Evolutionary conservation across 2,329 filamentous ascomycete species (phyloP).

Genomic region (Dactylella cylindrospora): DNA sequence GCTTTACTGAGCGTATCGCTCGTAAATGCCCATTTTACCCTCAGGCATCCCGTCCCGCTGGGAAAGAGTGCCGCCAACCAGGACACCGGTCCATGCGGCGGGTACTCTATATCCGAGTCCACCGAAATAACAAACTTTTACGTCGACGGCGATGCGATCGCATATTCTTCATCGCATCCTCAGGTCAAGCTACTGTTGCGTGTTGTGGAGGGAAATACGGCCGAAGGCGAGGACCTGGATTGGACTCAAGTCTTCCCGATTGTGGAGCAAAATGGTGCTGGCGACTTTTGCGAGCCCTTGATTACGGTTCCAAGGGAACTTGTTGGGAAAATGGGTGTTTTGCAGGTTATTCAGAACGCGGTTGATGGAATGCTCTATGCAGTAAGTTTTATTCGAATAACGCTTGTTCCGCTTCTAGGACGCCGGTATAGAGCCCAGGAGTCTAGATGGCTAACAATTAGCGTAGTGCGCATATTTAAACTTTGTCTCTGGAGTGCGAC

Average conservation of each 20-base stretch:
- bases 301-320: slow-evolving; percentile 58
- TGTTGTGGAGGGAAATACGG: slow-evolving; percentile 58
- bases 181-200: slow-evolving; percentile 59
- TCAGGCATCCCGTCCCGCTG: slow-evolving; percentile 57
- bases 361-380: slow-evolving; percentile 62
- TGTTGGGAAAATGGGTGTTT: slow-evolving; percentile 60
- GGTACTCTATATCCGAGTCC: slow-evolving; percentile 56
- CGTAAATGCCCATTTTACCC: slow-evolving; percentile 59
- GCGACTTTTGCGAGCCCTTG: slow-evolving; percentile 59
- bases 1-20: slow-evolving; percentile 8
- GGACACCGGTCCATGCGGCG: slow-evolving; percentile 59
- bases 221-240: slow-evolving; percentile 51
- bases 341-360: slow-evolving; percentile 59
- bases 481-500: slow-evolving; percentile 21
- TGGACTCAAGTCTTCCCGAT: slow-evolving; percentile 62
- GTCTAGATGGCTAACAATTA: too few species aligned
- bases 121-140: slow-evolving; percentile 47
- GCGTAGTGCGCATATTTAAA: slow-evolving; percentile 33
- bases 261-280: slow-evolving; percentile 60
- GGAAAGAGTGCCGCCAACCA: slow-evolving; percentile 58
- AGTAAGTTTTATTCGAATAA: slow-evolving; percentile 55
- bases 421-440: too few species aligned
- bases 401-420: too few species aligned
- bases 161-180: slow-evolving; percentile 57
- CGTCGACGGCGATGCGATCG: slow-evolving; percentile 60